phyloP scores from a whole-genome alignment of 495 filamentous ascomycete genomes.

The Rostrohypoxylon terebratum region DNA sequence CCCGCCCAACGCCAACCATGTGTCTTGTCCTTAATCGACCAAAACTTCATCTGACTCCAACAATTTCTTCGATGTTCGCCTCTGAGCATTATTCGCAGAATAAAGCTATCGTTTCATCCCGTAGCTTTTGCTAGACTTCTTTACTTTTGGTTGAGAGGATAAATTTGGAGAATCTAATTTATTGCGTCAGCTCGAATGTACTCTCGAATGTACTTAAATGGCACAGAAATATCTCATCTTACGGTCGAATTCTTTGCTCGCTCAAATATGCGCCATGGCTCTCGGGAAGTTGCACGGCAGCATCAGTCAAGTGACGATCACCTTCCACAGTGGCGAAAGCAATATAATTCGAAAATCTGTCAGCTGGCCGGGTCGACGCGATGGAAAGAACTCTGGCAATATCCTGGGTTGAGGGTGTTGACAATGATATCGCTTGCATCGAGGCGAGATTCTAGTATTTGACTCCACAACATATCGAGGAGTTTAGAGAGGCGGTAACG shows the following conservation, averaged over 20 bases:
- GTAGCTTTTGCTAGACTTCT: constrained; percentile 52
- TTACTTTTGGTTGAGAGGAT: constrained; percentile 55
- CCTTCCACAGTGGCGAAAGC: constrained; percentile 34
- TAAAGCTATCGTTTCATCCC: constrained; percentile 58
- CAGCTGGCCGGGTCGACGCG: constrained; percentile 52
- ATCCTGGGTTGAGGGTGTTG: constrained; percentile 64
- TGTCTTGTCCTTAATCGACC: background rate
- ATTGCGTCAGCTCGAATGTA: constrained; percentile 6
- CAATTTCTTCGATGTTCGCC: constrained; percentile 38
- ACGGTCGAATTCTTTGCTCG: constrained; percentile 43
- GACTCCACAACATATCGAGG: constrained; percentile 60
- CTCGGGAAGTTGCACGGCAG: constrained; percentile 37
- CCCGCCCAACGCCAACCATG: background rate
- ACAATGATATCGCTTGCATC: constrained; percentile 58
- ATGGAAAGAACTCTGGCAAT: constrained; percentile 58
- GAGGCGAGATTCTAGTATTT: constrained; percentile 56
- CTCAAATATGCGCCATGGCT: constrained; percentile 44
- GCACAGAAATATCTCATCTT: constrained; percentile 3
- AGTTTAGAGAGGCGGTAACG: constrained; percentile 63
- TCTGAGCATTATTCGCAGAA: constrained; percentile 34
- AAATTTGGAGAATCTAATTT: constrained; percentile 38
- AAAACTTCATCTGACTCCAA: background rate
- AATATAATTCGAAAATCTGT: constrained; percentile 14
- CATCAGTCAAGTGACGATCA: constrained; percentile 40
- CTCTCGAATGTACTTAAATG: background rate